These are phyloP conservation scores for Suhomyces xylopsoci DNA, from an alignment of 805 yeast species.

Conservation along the genomic window DNA sequence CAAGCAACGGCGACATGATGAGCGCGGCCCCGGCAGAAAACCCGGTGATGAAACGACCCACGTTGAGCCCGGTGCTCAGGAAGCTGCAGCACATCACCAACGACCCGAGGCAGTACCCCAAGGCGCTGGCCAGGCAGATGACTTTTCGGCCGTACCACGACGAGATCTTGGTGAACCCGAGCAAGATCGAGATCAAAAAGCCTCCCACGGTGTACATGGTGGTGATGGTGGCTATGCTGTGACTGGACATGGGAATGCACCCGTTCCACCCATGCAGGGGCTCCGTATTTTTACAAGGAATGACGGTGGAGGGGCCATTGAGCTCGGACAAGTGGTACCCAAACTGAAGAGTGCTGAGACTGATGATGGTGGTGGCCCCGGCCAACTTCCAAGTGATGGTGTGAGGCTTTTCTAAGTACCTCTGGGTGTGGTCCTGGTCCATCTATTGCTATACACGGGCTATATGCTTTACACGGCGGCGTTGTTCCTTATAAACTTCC, in stretches of 20 bases:
- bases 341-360: slow-evolving; percentile 37
- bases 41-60: slow-evolving; percentile 36
- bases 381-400: slow-evolving; percentile 27
- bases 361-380: slow-evolving; percentile 34
- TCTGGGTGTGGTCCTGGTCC: neutral
- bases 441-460: neutral
- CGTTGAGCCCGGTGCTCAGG: slow-evolving; percentile 14
- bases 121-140: slow-evolving; percentile 15
- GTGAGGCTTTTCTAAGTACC: slow-evolving; percentile 15
- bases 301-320: slow-evolving; percentile 30
- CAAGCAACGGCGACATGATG: slow-evolving; percentile 39
- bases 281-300: slow-evolving; percentile 19
- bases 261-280: slow-evolving; percentile 8
- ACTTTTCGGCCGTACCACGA: slow-evolving; percentile 22
- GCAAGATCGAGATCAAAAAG: slow-evolving; percentile 25
- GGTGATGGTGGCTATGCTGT: slow-evolving; percentile 24
- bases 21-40: slow-evolving; percentile 39
- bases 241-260: slow-evolving; percentile 28
- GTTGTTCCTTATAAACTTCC: neutral
- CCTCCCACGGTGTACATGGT: slow-evolving; percentile 39
- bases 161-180: slow-evolving; percentile 27
- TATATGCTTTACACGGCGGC: neutral
- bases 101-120: slow-evolving; percentile 22
- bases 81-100: slow-evolving; percentile 24
- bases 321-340: slow-evolving; percentile 40